Evolutionary conservation across 345 rosid genomes (phyloP).

Genomic region (Trapa bicornis): DNA sequence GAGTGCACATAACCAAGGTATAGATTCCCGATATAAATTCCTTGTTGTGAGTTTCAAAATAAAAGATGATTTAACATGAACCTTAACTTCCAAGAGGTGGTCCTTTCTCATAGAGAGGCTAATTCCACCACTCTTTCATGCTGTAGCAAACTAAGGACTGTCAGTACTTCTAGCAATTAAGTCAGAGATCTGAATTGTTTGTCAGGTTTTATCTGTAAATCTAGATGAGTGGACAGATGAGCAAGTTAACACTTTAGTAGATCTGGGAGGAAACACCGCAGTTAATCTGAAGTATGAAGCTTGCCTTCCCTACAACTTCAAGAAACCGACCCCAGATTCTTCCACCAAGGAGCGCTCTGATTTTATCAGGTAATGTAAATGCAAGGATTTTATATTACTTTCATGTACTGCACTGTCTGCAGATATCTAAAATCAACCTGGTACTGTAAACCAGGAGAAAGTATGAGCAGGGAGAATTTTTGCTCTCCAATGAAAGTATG

Average conservation of each 20-base stretch:
- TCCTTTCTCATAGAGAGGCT: too few relatives aligned
- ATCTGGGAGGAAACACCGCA: slow-evolving; percentile 62
- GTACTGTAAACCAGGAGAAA: not conserved
- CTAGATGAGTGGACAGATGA: slow-evolving; percentile 96
- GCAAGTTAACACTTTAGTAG: slow-evolving; percentile 50
- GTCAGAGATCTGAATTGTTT: not conserved
- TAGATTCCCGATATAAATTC: not conserved
- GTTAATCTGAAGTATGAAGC: slow-evolving; percentile 77
- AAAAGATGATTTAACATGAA: too few relatives aligned
- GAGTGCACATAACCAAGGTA: slow-evolving; percentile 94
- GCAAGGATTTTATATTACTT: slow-evolving; percentile 7
- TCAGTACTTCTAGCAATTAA: not conserved
- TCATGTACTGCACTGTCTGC: too few relatives aligned
- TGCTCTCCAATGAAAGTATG: too few relatives aligned
- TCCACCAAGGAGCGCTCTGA: slow-evolving; percentile 66
- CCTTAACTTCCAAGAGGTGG: too few relatives aligned
- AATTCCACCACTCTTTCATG: too few relatives aligned
- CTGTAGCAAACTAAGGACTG: too few relatives aligned
- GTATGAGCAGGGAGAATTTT: too few relatives aligned
- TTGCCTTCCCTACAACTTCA: slow-evolving; percentile 37
- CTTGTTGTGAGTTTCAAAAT: not conserved
- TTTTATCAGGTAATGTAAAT: slow-evolving; percentile 48
- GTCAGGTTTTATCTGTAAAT: slow-evolving; percentile 76
- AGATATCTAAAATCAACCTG: not conserved
- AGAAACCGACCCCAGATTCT: slow-evolving; percentile 73